Evolutionary conservation across 192 early-diverging fungal species (phyloP).

Genomic region (Podila verticillata): DNA sequence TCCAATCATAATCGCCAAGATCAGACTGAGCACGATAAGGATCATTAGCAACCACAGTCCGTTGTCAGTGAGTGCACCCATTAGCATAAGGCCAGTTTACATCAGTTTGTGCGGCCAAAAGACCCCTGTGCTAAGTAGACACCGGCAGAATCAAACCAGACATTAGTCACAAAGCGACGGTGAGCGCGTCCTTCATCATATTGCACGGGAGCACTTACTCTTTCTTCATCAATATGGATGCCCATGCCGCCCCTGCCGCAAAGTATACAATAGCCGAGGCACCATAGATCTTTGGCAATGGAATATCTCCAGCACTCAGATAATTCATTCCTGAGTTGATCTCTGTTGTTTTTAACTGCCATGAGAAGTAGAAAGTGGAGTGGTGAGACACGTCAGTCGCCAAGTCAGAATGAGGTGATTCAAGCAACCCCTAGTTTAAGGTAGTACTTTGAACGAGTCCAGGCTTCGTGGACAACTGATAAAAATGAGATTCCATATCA

Average conservation of each 20-base stretch:
- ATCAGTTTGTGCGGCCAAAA: conserved; percentile 63
- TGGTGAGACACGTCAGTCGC: neutral
- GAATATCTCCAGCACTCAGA: conserved; percentile 63
- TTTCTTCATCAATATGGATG: conserved; percentile 34
- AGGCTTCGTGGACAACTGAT: conserved; percentile 56
- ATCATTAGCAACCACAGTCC: too few species aligned
- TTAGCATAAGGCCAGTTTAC: conserved; percentile 24
- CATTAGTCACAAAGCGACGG: neutral
- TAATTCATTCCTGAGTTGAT: conserved; percentile 59
- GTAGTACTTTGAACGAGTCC: conserved; percentile 49
- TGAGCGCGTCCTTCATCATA: neutral
- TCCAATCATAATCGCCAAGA: conserved; percentile 55
- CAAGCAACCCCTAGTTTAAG: neutral
- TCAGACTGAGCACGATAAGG: conserved; percentile 27
- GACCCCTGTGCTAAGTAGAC: conserved; percentile 30
- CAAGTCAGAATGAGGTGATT: neutral
- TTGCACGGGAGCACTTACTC: conserved; percentile 4
- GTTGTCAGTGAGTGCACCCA: too few species aligned
- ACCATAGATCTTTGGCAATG: conserved; percentile 58
- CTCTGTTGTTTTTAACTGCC: conserved; percentile 54
- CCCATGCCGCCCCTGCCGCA: conserved; percentile 44
- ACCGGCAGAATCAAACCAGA: neutral
- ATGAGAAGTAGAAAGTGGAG: neutral
- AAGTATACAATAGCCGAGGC: conserved; percentile 48
- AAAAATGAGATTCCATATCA: conserved; percentile 57